Evolutionary conservation across 176 grass and related monocot species (phyloP).

Genomic region (Zea mays): DNA sequence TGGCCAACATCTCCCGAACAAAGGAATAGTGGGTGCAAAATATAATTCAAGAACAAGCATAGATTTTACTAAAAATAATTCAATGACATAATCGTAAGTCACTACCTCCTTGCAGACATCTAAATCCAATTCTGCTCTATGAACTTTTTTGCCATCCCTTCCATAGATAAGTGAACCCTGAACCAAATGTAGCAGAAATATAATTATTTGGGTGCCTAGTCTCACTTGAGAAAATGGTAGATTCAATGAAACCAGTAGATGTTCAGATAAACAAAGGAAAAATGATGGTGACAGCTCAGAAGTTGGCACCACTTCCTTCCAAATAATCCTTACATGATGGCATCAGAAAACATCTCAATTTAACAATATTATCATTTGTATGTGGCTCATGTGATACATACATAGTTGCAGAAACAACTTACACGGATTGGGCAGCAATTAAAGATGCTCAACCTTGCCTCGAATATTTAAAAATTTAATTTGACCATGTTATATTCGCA

Average conservation of each 20-base stretch:
- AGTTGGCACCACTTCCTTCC: slow-evolving; percentile 4
- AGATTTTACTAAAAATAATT: slow-evolving; percentile 20
- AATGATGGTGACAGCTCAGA: not conserved
- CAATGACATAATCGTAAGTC: slow-evolving; percentile 17
- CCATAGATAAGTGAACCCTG: slow-evolving; percentile 91
- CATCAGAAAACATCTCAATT: slow-evolving; percentile 1
- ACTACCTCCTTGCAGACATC: slow-evolving; percentile 82
- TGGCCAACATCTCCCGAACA: slow-evolving; percentile 1
- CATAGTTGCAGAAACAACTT: slow-evolving; percentile 28
- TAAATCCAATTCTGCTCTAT: slow-evolving; percentile 61
- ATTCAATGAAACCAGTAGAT: not conserved
- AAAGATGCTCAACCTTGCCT: slow-evolving; percentile 10
- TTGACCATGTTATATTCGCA: not conserved
- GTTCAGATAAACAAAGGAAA: slow-evolving; percentile 26
- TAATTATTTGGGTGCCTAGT: slow-evolving; percentile 7
- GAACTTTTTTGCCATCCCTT: slow-evolving; percentile 63
- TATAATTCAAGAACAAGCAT: slow-evolving; percentile 5
- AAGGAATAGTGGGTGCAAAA: not conserved
- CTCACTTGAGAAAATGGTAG: not conserved
- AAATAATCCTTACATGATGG: not conserved
- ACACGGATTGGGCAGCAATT: slow-evolving; percentile 7
- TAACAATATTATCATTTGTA: slow-evolving; percentile 1
- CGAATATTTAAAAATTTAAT: not conserved
- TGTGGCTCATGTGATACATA: not conserved
- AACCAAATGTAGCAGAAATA: slow-evolving; percentile 31